A percentile compares a stretch with the other conserved stretches of the same genome.
Evolutionary conservation across 306 rosid species (phyloP).

Genomic region (Trifolium subterraneum): DNA sequence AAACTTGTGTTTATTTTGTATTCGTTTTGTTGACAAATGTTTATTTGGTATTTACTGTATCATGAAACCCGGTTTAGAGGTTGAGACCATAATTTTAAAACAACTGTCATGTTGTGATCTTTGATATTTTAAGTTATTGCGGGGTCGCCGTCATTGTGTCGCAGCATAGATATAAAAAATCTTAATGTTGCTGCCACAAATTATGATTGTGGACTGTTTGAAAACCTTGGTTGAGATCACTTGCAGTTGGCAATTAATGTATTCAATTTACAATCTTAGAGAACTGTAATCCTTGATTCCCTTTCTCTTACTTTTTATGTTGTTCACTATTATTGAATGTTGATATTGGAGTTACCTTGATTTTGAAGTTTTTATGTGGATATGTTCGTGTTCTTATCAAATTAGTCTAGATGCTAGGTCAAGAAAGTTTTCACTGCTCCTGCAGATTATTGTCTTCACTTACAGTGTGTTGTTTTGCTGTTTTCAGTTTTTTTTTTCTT

Average conservation of each 20-base stretch:
- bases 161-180: not conserved
- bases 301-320: not conserved
- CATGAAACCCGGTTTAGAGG: not conserved
- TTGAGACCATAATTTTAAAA: not conserved
- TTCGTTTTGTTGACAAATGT: not conserved
- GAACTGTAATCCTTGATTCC: not conserved
- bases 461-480: not conserved
- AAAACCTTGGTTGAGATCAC: not conserved
- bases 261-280: not conserved
- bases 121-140: not conserved
- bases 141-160: not conserved
- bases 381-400: slow-evolving; percentile 8
- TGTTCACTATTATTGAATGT: not conserved
- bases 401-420: not conserved
- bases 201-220: not conserved
- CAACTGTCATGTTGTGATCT: not conserved
- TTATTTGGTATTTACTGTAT: not conserved
- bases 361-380: not conserved
- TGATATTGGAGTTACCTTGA: slow-evolving; percentile 11
- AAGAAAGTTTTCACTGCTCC: not conserved
- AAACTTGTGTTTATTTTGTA: slow-evolving; percentile 2
- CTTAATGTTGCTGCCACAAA: not conserved
- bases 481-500: not conserved
- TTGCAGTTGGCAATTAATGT: not conserved
- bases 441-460: not conserved